Base-by-base conservation (phyloP, 371 early-diverging fungal species). In the Funneliformis caledonium region DNA sequence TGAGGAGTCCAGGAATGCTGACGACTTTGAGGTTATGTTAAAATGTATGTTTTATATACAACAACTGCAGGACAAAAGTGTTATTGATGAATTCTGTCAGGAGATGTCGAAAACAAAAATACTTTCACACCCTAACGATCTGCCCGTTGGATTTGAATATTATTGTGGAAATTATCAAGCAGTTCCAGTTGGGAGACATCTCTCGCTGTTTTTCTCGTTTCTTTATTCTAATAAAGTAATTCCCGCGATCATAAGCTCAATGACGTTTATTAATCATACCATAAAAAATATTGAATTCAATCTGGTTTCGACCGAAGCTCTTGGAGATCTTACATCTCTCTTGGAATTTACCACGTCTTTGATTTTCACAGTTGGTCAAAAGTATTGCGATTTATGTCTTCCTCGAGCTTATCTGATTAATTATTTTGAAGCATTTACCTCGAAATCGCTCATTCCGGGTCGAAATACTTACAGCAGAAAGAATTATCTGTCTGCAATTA, bases 281-380 rank as follows among this genome's bases (percentile, higher is more conserved):
- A 47, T 77, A n/a, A 14, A 2, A 10, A 0, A 77, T 26, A 8
- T 22, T 0, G 4, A 64, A 64, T 0, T 77, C 1, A 42, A 77
- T 1, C 10, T 77, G 31, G 16, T 43, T 50, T 11, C 9, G 14
- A 0, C 14, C 26, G 77, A 77, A 9, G 65, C 77, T 3, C 50
- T 77, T 77, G 48, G 65, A 43, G 77, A 77, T 12, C 77, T 77
- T 65, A 14, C 47, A 65, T 77, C 50, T 65, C 77, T 77, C 26
- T 45, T 77, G 0, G 77, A 77, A 33, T 77, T 77, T 26, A 31
- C 26, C 26, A 65, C 22, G 26, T 77, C 65, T 64, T 62, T 65
- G 64, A 48, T 77, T 76, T 76, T 76, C 37, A n/a, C 76, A 33
- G 42, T n/a, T 1, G 9, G 76, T 45, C 61, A 60, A 37, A 26